Evolutionary conservation across 345 rosid species (phyloP), one percentile per base, ranked within the genome.

Genomic region (Eutrema japonicum): DNA sequence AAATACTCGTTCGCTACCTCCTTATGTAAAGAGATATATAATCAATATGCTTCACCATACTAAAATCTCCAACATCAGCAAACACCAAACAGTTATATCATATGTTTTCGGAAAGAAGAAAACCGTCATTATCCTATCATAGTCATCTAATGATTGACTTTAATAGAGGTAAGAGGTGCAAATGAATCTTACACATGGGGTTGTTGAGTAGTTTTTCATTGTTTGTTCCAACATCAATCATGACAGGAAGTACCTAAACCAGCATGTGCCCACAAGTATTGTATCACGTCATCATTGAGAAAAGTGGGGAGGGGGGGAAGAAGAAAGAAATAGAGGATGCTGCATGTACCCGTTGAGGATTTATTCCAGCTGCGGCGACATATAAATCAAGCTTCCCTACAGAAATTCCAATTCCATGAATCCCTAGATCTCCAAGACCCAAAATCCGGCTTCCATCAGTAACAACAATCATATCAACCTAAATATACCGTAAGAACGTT

Each of bases 381-480:
- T 94, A 94, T 69, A 94, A 74, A 82, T 94, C 98, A 72, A 94
- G 92, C 85, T 94, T 94, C 70, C 99, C 97, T 37, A 95, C 85
- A 32, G 96, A 81, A 80, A 92, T 95, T 70, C 93, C 99, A 81
- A 95, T 95, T 71, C 99, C 97, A 70, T 95, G 99, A 70, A 92
- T 87, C 74, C 99, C 99, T 66, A 95, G 87, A 81, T 95, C 99
- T 74, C 99, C 99, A 79, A 95, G 99, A 68, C 99, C 96, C 81
- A 95, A 73, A 79, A 95, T 88, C 82, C 99, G 85, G 86, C 99
- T 95, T 82, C 99, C 99, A 85, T 95, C 96, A 2, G 99, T 95
- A 55, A 95, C 99, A 77, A 95, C 97, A 80, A 95, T 90, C 99
- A 95, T 95, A 85, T 95, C 99, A 72, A 95, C 99, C 99, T 94